Evolutionary conservation across 768 basidiomycete species (phyloP).

Genomic region (Epithele typhae): DNA sequence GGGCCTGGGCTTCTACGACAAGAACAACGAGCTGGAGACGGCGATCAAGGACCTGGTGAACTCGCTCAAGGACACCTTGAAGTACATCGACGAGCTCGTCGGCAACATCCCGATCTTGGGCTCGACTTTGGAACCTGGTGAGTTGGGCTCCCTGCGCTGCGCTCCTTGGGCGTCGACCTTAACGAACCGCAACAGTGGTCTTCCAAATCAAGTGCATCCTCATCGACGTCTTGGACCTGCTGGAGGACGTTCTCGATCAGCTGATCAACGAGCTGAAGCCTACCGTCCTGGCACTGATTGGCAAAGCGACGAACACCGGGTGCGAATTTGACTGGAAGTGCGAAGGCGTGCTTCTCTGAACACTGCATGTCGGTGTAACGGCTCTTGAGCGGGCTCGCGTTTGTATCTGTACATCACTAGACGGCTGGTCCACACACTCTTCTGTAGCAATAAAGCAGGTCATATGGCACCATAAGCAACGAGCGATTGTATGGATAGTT

Average conservation of each 20-base stretch:
- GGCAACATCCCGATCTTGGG: slow-evolving; percentile 42
- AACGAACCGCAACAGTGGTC: slow-evolving; percentile 36
- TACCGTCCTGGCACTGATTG: slow-evolving; percentile 26
- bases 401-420: slow-evolving; percentile 1
- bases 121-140: slow-evolving; percentile 52
- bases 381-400: too few relatives aligned
- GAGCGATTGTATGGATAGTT: neutral
- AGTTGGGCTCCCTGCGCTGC: slow-evolving; percentile 24
- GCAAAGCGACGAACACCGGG: slow-evolving; percentile 16
- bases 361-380: too few relatives aligned
- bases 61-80: slow-evolving; percentile 42
- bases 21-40: slow-evolving; percentile 38
- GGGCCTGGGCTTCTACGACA: slow-evolving; percentile 50
- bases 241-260: slow-evolving; percentile 34
- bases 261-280: slow-evolving; percentile 29
- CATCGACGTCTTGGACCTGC: slow-evolving; percentile 43
- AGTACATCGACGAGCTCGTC: slow-evolving; percentile 28
- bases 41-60: slow-evolving; percentile 48
- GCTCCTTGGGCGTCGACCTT: too few relatives aligned
- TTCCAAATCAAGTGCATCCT: slow-evolving; percentile 59
- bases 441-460: slow-evolving; percentile 3
- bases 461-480: too few relatives aligned
- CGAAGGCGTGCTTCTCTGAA: too few relatives aligned
- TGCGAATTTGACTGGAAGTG: slow-evolving; percentile 8
- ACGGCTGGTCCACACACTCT: slow-evolving; percentile 10